Conservation (phyloP, 192 early-diverging fungal species). For the Coemansia sp. region DNA sequence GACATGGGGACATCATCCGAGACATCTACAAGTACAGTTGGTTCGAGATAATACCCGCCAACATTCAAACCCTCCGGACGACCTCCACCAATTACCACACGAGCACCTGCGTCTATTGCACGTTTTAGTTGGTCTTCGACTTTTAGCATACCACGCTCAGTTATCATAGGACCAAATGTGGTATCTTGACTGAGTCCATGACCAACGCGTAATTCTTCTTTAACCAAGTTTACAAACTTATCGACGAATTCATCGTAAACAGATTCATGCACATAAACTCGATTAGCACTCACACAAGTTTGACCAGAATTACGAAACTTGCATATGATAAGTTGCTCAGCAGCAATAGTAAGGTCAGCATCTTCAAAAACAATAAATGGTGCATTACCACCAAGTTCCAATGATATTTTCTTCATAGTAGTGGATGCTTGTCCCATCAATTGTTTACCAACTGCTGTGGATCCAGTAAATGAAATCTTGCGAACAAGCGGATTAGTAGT, state of each 20-base stretch:
- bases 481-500: slow-evolving; percentile 47
- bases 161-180: slow-evolving; percentile 82
- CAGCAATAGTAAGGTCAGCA: slow-evolving; percentile 50
- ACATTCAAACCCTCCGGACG: slow-evolving; percentile 12
- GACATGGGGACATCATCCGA: slow-evolving; percentile 66
- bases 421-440: slow-evolving; percentile 55
- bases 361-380: slow-evolving; percentile 60
- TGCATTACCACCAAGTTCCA: slow-evolving; percentile 64
- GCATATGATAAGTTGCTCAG: slow-evolving; percentile 33
- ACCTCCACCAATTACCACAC: slow-evolving; percentile 65
- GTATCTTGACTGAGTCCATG: slow-evolving; percentile 66
- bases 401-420: slow-evolving; percentile 53
- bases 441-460: slow-evolving; percentile 52
- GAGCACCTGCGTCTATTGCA: slow-evolving; percentile 71
- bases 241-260: slow-evolving; percentile 65
- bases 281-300: slow-evolving; percentile 70
- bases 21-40: slow-evolving; percentile 76
- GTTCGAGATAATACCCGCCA: slow-evolving; percentile 78
- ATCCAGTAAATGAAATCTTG: slow-evolving; percentile 62
- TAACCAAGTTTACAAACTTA: slow-evolving; percentile 63
- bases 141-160: slow-evolving; percentile 65
- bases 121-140: slow-evolving; percentile 68
- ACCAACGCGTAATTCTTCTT: slow-evolving; percentile 63
- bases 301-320: slow-evolving; percentile 72
- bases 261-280: slow-evolving; percentile 67